Evolutionary conservation across 768 basidiomycete species (phyloP).

Genomic region (Phylloporus sp.): DNA sequence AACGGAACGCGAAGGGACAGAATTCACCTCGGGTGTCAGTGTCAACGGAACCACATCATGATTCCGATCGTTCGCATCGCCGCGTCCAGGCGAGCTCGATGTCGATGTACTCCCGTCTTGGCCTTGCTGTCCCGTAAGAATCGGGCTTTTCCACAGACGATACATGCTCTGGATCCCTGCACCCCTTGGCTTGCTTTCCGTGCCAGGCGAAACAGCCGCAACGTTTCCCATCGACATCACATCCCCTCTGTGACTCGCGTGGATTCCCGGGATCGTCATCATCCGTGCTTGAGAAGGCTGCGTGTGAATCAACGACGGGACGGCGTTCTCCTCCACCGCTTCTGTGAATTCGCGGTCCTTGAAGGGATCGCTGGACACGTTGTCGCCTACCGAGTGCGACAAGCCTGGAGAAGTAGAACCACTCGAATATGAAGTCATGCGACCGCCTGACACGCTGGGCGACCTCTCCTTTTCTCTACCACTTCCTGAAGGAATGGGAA

Average conservation of each 20-base stretch:
- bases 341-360: constrained; percentile 32
- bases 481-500: constrained; percentile 29
- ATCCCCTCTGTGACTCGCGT: constrained; percentile 78
- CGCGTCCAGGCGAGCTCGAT: constrained; percentile 4
- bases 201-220: constrained; percentile 40
- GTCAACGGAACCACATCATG: constrained; percentile 29
- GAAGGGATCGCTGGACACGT: constrained; percentile 20
- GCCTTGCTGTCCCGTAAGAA: constrained; percentile 26
- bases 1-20: constrained; percentile 25
- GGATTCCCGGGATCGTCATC: constrained; percentile 87
- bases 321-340: constrained; percentile 22
- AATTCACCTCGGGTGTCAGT: constrained; percentile 20
- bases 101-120: constrained; percentile 12
- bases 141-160: constrained; percentile 65
- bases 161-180: constrained; percentile 66
- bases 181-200: constrained; percentile 38
- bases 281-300: constrained; percentile 70
- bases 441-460: constrained; percentile 23
- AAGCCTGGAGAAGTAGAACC: constrained; percentile 27
- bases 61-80: constrained; percentile 21
- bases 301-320: constrained; percentile 55
- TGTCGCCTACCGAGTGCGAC: constrained; percentile 33
- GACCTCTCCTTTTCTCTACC: constrained; percentile 24
- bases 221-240: constrained; percentile 82
- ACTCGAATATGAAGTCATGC: constrained; percentile 22